Conservation (phyloP, 2,329 filamentous ascomycete genomes). For the Aspergillus cejpii region DNA sequence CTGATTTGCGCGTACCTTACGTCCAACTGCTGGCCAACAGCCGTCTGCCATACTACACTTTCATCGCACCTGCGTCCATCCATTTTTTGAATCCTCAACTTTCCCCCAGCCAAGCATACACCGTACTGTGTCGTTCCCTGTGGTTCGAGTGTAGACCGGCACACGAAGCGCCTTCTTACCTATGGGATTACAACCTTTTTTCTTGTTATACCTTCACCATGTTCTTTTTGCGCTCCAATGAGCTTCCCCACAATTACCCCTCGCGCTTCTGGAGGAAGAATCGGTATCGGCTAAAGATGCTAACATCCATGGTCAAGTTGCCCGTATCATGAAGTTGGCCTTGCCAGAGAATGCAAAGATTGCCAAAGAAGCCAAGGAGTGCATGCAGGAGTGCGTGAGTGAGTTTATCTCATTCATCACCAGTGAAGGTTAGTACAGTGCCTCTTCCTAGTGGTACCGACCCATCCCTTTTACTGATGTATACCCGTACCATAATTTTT, state of each 20-base stretch:
- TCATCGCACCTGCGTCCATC: conserved; percentile 26
- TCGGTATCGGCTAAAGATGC: conserved; percentile 8
- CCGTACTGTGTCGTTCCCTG: background rate
- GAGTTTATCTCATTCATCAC: conserved; percentile 99
- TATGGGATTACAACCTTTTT: background rate
- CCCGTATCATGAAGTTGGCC: conserved; percentile 97
- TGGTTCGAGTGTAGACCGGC: background rate
- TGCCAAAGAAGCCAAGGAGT: conserved; percentile 97
- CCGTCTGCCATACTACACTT: conserved; percentile 27
- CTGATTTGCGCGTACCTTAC: conserved; percentile 50
- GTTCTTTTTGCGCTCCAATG: background rate
- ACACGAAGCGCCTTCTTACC: background rate
- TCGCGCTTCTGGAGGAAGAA: background rate
- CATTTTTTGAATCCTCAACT: conserved; percentile 12
- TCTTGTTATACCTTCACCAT: background rate
- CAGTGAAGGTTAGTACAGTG: conserved; percentile 71
- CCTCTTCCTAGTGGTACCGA: background rate
- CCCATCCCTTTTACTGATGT: background rate
- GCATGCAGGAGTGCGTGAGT: conserved; percentile 99
- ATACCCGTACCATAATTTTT: conserved; percentile 9
- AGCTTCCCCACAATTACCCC: background rate
- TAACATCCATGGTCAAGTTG: conserved; percentile 72
- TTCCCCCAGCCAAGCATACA: conserved; percentile 1
- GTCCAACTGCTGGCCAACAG: conserved; percentile 25
- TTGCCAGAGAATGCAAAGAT: conserved; percentile 98